Percentiles rank a stretch among this genome's conserved stretches.
Conservation (phyloP, 208 protist species). For the Blastocrithidia nonstop region DNA sequence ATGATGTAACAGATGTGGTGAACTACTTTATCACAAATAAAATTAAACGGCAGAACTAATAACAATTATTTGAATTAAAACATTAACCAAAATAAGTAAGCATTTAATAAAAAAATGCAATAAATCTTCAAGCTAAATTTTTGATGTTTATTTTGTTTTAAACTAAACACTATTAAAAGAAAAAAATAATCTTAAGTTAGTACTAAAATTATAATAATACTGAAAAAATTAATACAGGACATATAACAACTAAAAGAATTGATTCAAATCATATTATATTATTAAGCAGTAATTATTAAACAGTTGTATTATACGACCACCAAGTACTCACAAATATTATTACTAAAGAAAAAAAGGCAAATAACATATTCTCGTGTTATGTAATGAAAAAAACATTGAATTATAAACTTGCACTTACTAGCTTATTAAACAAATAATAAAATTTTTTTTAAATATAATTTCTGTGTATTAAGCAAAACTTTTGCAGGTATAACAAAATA, state of each 20-base stretch:
- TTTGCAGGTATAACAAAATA: neutral
- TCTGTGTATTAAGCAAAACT: neutral
- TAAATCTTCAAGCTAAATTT: neutral
- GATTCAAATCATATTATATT: no score
- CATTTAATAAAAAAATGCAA: neutral
- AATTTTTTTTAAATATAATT: neutral
- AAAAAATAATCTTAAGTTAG: no score
- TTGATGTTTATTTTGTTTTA: neutral
- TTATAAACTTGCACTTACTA: constrained; percentile 2
- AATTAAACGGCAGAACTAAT: constrained; percentile 6
- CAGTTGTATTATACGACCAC: no score
- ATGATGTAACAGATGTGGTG: constrained; percentile 19
- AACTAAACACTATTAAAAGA: neutral
- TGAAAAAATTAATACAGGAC: no score
- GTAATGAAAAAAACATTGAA: neutral
- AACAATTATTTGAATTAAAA: neutral
- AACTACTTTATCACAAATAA: constrained; percentile 58
- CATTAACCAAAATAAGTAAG: neutral
- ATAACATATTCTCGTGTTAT: neutral
- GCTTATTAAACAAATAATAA: constrained; percentile 2
- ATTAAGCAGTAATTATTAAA: no score
- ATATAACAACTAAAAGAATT: no score
- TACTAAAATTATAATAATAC: no score
- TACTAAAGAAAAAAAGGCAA: neutral
- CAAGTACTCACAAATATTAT: no score